phyloP scores from a whole-genome alignment of 352 stramenopile species.

The Pseudoperonospora humuli region DNA sequence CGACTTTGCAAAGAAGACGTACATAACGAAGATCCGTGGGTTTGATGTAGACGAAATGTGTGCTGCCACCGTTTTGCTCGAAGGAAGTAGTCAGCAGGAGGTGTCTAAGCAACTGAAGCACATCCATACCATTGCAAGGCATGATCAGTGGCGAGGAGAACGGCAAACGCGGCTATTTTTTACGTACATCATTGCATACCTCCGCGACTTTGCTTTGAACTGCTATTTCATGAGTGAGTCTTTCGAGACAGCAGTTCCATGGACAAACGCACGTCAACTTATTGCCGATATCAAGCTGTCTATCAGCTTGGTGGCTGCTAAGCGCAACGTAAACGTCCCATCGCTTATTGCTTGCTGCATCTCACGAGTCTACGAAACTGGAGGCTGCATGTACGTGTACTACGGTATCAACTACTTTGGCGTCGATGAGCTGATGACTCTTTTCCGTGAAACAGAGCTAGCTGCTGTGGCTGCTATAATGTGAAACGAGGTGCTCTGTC shows the following conservation, averaged over 20 bases:
- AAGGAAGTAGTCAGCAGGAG: slow-evolving; percentile 52
- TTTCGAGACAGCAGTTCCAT: slow-evolving; percentile 85
- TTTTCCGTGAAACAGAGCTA: slow-evolving; percentile 79
- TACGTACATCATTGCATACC: slow-evolving; percentile 91
- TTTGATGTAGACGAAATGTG: slow-evolving; percentile 76
- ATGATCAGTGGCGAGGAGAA: slow-evolving; percentile 78
- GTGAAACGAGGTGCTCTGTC: slow-evolving; percentile 87
- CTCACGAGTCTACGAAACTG: slow-evolving; percentile 93
- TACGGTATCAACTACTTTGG: slow-evolving; percentile 91
- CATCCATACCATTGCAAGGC: slow-evolving; percentile 71
- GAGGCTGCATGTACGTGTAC: slow-evolving; percentile 94
- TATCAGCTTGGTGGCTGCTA: slow-evolving; percentile 36
- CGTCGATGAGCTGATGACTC: slow-evolving; percentile 62
- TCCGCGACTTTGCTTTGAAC: slow-evolving; percentile 90
- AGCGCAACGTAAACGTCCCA: slow-evolving; percentile 46
- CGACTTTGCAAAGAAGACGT: slow-evolving; percentile 80
- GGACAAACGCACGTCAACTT: slow-evolving; percentile 55
- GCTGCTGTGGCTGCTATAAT: slow-evolving; percentile 84
- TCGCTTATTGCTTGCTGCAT: slow-evolving; percentile 90
- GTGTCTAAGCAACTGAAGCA: slow-evolving; percentile 39
- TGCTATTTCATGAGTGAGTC: slow-evolving; percentile 90
- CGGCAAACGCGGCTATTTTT: slow-evolving; percentile 90
- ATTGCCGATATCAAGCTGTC: slow-evolving; percentile 44
- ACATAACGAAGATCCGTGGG: slow-evolving; percentile 67
- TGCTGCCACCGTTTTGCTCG: slow-evolving; percentile 83